Evolutionary conservation across 768 basidiomycete species (phyloP), one percentile per base, ranked within the genome.

Genomic region (Serpula lacrymans): DNA sequence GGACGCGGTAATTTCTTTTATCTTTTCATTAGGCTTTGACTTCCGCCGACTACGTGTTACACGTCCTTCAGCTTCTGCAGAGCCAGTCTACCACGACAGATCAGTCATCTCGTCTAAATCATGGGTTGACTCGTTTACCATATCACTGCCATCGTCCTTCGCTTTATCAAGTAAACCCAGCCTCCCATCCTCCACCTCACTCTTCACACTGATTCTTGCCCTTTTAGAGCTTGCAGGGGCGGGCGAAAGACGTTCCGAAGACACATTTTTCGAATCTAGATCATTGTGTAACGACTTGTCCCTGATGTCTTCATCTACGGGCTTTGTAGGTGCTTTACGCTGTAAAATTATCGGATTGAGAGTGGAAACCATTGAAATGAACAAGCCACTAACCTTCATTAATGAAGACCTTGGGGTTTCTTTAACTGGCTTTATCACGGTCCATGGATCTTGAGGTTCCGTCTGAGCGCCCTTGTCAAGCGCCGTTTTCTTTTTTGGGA

Each of bases 201-300:
- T 37, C 35, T 60, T 65, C n/a, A 47, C n/a, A 20, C 39, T 12
- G 34, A 51, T 38, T 49, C 49, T 65, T 38, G 61, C 48, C 29
- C 50, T 58, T 56, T 62, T 62, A 17, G 60, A 47, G 28, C 43
- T 64, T 31, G 53, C 50, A 23, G 53, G 48, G 34, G 58, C 58
- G 11, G 22, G 36, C 27, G 51, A 30, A 31, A 36, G 16, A 25
- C 47, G 58, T 29, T 40, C 50, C 9, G 40, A 52, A 21, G 37
- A 28, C 14, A 27, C 35, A 32, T 17, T 52, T 48, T 11, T 34
- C 16, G 41, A 41, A 39, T 26, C 31, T 28, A 44, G 27, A 37
- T 39, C 53, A 60, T 18, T 34, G 13, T 4, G 46, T 38, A 41
- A n/a, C n/a, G n/a, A n/a, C n/a, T n/a, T n/a, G n/a, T n/a, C n/a